phyloP scores from a whole-genome alignment of 495 filamentous ascomycete species.

The Patellaria atrata region DNA sequence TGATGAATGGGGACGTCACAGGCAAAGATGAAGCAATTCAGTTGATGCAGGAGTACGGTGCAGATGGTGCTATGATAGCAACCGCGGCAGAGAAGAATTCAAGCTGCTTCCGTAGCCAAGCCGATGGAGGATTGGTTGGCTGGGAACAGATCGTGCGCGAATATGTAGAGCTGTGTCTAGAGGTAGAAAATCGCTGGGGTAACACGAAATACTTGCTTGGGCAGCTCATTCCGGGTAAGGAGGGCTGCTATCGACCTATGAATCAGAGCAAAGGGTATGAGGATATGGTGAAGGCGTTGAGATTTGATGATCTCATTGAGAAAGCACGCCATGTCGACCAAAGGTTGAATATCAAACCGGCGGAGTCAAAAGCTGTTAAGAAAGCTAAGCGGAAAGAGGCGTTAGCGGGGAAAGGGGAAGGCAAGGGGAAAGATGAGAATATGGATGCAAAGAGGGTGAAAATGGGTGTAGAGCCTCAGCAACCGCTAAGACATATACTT shows the following conservation, averaged over 20 bases:
- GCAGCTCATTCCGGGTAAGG: constrained; percentile 73
- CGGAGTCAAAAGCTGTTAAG: constrained; percentile 37
- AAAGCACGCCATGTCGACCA: constrained; percentile 48
- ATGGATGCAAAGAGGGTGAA: too few species aligned
- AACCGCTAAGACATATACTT: too few species aligned
- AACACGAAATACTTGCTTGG: constrained; percentile 87
- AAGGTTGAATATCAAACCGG: constrained; percentile 41
- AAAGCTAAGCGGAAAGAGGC: constrained; percentile 35
- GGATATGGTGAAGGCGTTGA: constrained; percentile 46
- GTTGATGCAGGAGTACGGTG: constrained; percentile 59
- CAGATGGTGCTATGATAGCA: constrained; percentile 95
- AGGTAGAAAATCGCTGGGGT: constrained; percentile 67
- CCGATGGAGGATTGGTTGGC: constrained; percentile 44
- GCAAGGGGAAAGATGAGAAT: too few species aligned
- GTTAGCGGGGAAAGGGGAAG: too few species aligned
- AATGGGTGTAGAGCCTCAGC: too few species aligned
- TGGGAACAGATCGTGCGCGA: constrained; percentile 64
- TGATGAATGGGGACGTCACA: constrained; percentile 90
- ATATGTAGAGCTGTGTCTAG: constrained; percentile 56
- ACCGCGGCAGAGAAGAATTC: constrained; percentile 79
- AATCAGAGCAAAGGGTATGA: constrained; percentile 46
- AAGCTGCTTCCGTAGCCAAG: constrained; percentile 57
- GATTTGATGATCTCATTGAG: constrained; percentile 39
- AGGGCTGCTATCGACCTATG: constrained; percentile 39
- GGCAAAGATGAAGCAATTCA: constrained; percentile 48